Evolutionary conservation across 805 yeast genomes (phyloP).

Genomic region (Lipomyces mesembrius): DNA sequence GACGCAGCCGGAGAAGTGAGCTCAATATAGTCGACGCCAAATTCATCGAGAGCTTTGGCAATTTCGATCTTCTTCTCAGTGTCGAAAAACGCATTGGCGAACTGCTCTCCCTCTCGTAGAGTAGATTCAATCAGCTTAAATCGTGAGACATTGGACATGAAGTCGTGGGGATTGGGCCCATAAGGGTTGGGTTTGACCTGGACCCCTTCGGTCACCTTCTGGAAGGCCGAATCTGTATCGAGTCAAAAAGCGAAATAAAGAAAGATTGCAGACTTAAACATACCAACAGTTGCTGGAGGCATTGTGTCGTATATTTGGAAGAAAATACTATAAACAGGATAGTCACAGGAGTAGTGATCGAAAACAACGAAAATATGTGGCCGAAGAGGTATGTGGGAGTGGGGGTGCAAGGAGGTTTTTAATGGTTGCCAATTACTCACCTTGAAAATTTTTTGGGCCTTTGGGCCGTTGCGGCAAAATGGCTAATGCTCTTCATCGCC

Average conservation of each 20-base stretch:
- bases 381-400: not conserved
- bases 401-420: constrained; percentile 10
- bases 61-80: constrained; percentile 96
- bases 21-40: constrained; percentile 98
- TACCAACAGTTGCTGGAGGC: constrained; percentile 36
- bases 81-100: constrained; percentile 93
- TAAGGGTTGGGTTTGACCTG: constrained; percentile 66
- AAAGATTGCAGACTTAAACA: constrained; percentile 5
- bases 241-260: not conserved
- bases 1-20: constrained; percentile 97
- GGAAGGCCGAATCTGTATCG: constrained; percentile 8
- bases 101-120: constrained; percentile 97
- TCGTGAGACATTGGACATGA: constrained; percentile 80
- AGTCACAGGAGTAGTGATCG: not conserved
- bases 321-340: not conserved
- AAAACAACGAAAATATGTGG: not conserved
- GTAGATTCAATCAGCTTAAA: constrained; percentile 95
- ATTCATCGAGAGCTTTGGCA: constrained; percentile 95
- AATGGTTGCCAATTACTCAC: constrained; percentile 22
- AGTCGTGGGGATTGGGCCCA: constrained; percentile 95
- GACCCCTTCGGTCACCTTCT: constrained; percentile 27
- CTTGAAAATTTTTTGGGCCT: constrained; percentile 15
- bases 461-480: not conserved
- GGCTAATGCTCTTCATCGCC: not conserved
- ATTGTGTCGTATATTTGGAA: constrained; percentile 8